Conservation (phyloP, 2,329 filamentous ascomycete species). For the Bipolaris bicolor region DNA sequence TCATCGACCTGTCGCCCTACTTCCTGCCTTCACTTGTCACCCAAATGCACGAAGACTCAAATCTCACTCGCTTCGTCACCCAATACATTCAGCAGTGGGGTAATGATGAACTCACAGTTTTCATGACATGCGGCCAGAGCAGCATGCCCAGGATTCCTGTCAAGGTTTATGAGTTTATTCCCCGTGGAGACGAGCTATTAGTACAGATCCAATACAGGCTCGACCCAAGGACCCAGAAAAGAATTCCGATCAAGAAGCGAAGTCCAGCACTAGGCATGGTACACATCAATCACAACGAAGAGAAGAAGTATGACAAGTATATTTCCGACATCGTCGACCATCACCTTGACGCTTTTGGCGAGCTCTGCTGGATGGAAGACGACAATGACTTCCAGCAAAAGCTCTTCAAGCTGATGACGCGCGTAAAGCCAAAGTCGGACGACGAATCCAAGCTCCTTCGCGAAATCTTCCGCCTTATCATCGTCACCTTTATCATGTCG, state of each 20-base stretch:
- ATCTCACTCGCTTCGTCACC: constrained; percentile 50
- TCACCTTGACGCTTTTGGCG: constrained; percentile 51
- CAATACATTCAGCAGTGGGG: constrained; percentile 48
- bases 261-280: constrained; percentile 56
- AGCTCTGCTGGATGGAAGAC: constrained; percentile 54
- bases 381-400: constrained; percentile 53
- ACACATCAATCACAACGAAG: constrained; percentile 53
- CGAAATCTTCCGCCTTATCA: constrained; percentile 54
- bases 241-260: constrained; percentile 43
- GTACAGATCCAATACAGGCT: constrained; percentile 53
- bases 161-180: constrained; percentile 56
- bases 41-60: constrained; percentile 52
- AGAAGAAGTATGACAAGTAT: constrained; percentile 54
- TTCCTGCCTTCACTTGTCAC: constrained; percentile 53
- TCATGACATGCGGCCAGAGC: constrained; percentile 51
- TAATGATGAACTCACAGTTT: constrained; percentile 49
- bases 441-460: constrained; percentile 51
- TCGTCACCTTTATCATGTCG: constrained; percentile 58
- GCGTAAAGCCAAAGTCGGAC: constrained; percentile 48
- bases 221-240: constrained; percentile 43
- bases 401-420: constrained; percentile 52
- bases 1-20: constrained; percentile 51
- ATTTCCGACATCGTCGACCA: constrained; percentile 52
- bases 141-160: constrained; percentile 53
- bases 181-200: constrained; percentile 49